A percentile compares a stretch with the other conserved stretches of the same genome.
Conservation (phyloP, 305 asterid genomes). For the Salvia sclarea region DNA sequence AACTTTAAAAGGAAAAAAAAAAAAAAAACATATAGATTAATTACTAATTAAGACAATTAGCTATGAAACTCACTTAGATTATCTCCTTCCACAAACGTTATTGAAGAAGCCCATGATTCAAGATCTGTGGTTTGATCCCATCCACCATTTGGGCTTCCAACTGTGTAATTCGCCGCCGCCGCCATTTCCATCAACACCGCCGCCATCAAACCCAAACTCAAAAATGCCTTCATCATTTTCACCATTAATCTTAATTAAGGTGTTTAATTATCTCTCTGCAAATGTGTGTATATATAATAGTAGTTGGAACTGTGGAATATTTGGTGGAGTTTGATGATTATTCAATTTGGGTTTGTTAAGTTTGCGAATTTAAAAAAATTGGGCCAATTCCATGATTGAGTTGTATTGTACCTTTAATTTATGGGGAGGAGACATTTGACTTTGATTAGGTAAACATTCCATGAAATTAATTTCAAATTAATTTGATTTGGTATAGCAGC, state of each 20-base stretch:
- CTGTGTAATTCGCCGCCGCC: constrained; percentile 53
- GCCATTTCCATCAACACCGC: constrained; percentile 29
- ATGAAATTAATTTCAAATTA: no score
- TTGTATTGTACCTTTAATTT: background rate
- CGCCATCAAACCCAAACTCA: constrained; percentile 31
- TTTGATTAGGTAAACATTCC: constrained; percentile 19
- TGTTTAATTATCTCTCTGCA: no score
- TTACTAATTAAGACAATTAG: no score
- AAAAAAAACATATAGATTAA: no score
- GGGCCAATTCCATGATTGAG: constrained; percentile 21
- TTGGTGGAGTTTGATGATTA: background rate
- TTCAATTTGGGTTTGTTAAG: constrained; percentile 9
- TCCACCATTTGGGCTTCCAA: constrained; percentile 57
- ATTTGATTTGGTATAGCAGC: constrained; percentile 2
- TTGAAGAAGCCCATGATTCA: constrained; percentile 53
- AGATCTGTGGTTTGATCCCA: constrained; percentile 53
- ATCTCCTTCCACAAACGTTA: constrained; percentile 51
- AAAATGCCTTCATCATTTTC: constrained; percentile 32
- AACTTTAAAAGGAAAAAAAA: no score
- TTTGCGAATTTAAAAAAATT: background rate
- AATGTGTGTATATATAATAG: no score
- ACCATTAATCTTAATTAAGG: constrained; percentile 22
- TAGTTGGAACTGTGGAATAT: background rate
- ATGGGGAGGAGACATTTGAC: constrained; percentile 20
- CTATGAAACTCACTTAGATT: constrained; percentile 41